Evolutionary conservation across 441 rosid species (phyloP).

Genomic region (Omphalea diandra): DNA sequence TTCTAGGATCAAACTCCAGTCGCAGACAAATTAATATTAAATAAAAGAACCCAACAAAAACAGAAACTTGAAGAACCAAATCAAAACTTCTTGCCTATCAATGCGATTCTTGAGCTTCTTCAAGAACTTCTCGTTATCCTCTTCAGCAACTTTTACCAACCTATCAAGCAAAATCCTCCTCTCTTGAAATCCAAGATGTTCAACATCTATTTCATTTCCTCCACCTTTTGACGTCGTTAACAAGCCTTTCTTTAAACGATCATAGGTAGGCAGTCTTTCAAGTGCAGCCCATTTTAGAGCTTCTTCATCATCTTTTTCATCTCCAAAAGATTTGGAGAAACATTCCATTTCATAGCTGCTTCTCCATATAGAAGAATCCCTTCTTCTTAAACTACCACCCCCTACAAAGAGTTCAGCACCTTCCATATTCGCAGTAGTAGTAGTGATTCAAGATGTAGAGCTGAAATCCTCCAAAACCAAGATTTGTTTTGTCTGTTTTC

Average conservation of each 20-base stretch:
- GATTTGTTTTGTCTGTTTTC: background rate
- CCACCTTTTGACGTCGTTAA: slow-evolving; percentile 37
- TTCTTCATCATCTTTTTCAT: slow-evolving; percentile 41
- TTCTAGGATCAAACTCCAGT: too few species aligned
- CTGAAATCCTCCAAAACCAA: background rate
- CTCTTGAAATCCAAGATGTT: slow-evolving; percentile 41
- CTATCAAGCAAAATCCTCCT: slow-evolving; percentile 49
- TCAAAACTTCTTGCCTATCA: slow-evolving; percentile 41
- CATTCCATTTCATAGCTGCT: slow-evolving; percentile 17
- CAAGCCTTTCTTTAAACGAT: slow-evolving; percentile 48
- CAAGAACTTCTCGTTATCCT: slow-evolving; percentile 62
- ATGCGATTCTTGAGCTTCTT: slow-evolving; percentile 48
- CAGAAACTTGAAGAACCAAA: background rate
- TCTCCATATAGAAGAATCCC: slow-evolving; percentile 27
- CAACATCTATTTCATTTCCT: slow-evolving; percentile 45
- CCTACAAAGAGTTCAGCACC: slow-evolving; percentile 20
- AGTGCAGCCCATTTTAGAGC: slow-evolving; percentile 57
- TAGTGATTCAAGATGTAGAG: background rate
- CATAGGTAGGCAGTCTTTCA: slow-evolving; percentile 50
- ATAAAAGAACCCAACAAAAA: background rate
- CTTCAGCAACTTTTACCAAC: slow-evolving; percentile 39
- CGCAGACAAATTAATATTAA: too few species aligned
- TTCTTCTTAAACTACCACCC: slow-evolving; percentile 20
- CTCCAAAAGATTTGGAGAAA: slow-evolving; percentile 30
- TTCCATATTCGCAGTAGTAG: slow-evolving; percentile 26